phyloP scores from a whole-genome alignment of 257 asterid species.

The Striga asiatica region DNA sequence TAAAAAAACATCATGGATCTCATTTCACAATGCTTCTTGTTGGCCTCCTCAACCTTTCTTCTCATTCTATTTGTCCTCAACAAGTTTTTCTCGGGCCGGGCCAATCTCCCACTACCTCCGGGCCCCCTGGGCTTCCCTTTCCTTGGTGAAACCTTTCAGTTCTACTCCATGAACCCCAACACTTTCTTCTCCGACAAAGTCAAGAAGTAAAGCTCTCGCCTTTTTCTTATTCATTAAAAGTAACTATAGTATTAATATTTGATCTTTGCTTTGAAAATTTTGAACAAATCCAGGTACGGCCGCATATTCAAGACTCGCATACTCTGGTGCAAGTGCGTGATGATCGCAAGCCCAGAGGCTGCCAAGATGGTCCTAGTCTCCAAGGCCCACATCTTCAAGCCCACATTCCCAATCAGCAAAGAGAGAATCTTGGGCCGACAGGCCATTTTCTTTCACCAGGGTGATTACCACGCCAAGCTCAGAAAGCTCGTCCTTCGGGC shows the following conservation, averaged over 20 bases:
- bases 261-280: neutral
- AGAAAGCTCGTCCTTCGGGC: constrained; percentile 63
- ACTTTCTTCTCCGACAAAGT: constrained; percentile 61
- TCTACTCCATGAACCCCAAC: constrained; percentile 67
- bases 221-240: too few species aligned
- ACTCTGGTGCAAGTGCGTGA: constrained; percentile 65
- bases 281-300: constrained; percentile 82
- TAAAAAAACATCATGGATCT: constrained; percentile 32
- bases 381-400: constrained; percentile 61
- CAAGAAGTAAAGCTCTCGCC: constrained; percentile 42
- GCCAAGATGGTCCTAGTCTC: constrained; percentile 55
- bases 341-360: constrained; percentile 72
- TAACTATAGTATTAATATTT: neutral
- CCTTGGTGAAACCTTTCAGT: constrained; percentile 69
- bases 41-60: constrained; percentile 9
- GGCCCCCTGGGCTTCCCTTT: constrained; percentile 80
- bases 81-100: constrained; percentile 16
- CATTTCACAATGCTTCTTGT: constrained; percentile 18
- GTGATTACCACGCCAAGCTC: constrained; percentile 55
- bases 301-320: constrained; percentile 66
- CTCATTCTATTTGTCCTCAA: constrained; percentile 18
- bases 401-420: constrained; percentile 78
- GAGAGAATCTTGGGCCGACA: constrained; percentile 72
- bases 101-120: constrained; percentile 60
- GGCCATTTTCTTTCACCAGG: constrained; percentile 70